Evolutionary conservation across 2,329 filamentous ascomycete species (phyloP).

Genomic region (Cryphonectria naterciae): DNA sequence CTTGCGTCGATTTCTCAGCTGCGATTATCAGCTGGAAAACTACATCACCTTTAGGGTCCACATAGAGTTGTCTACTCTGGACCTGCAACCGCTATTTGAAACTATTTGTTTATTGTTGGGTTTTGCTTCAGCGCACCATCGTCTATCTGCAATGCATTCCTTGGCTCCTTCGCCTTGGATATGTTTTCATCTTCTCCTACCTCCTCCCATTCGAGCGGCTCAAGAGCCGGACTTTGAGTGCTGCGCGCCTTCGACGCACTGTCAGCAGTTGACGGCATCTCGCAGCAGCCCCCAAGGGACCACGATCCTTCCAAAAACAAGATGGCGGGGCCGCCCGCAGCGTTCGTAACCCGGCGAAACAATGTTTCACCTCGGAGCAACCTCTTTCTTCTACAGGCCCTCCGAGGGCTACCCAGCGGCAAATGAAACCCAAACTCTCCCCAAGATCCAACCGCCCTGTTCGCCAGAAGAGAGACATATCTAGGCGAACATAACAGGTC

Average conservation of each 20-base stretch:
- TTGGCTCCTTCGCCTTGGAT: neutral
- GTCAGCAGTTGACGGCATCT: slow-evolving; percentile 2
- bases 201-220: neutral
- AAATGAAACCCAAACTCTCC: neutral
- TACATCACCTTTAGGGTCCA: neutral
- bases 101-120: neutral
- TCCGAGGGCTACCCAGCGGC: neutral
- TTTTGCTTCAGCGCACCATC: neutral
- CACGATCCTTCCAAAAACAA: neutral
- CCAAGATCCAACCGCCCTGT: neutral
- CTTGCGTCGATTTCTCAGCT: neutral
- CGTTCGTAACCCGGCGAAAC: neutral
- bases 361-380: neutral
- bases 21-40: neutral
- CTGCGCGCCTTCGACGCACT: neutral
- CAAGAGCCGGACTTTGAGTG: neutral
- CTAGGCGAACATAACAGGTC: neutral
- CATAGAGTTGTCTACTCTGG: neutral
- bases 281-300: neutral
- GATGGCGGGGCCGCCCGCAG: neutral
- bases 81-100: neutral
- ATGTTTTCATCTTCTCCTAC: neutral
- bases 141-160: neutral
- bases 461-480: neutral
- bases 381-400: neutral